These are phyloP conservation scores for Chaetomium olivaceum DNA, from an alignment of 2,329 filamentous ascomycete species.

Conservation along the genomic window DNA sequence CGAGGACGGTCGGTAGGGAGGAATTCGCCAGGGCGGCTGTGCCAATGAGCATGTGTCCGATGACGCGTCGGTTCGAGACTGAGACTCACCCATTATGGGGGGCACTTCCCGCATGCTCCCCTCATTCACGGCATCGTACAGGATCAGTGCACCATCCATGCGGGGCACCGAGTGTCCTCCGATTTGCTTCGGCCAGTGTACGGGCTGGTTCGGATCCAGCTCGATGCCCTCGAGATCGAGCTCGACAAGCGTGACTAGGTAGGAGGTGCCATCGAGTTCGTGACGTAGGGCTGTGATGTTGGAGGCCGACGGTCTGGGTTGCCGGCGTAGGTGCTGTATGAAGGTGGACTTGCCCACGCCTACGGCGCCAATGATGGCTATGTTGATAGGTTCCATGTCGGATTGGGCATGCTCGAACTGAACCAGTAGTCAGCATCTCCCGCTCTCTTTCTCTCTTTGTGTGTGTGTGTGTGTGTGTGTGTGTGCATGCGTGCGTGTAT, in stretches of 20 bases:
- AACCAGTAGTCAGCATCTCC: conserved; percentile 26
- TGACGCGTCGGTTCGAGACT: conserved; percentile 9
- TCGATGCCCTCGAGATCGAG: conserved; percentile 67
- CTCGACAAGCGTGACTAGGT: conserved; percentile 64
- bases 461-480: no score
- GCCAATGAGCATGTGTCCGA: conserved; percentile 28
- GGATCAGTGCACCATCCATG: conserved; percentile 78
- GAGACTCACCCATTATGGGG: conserved; percentile 72
- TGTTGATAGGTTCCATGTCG: conserved; percentile 61
- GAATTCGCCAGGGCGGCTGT: conserved; percentile 73
- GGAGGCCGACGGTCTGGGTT: conserved; percentile 53
- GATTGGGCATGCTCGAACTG: conserved; percentile 34
- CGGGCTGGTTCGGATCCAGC: conserved; percentile 57
- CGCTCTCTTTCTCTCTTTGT: not conserved
- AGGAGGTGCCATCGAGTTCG: conserved; percentile 58
- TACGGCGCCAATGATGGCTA: conserved; percentile 65
- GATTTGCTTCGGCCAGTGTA: conserved; percentile 68
- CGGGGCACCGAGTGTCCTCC: conserved; percentile 70
- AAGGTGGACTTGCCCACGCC: conserved; percentile 70
- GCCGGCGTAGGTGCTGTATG: conserved; percentile 62
- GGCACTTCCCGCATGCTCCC: conserved; percentile 74
- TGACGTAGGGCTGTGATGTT: conserved; percentile 59
- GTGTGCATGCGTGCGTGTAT: no score
- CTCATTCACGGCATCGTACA: conserved; percentile 84
- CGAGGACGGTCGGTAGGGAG: conserved; percentile 73